Evolutionary conservation across 306 rosid species (phyloP), one percentile per base, ranked within the genome.

Genomic region (Cicer judaicum): DNA sequence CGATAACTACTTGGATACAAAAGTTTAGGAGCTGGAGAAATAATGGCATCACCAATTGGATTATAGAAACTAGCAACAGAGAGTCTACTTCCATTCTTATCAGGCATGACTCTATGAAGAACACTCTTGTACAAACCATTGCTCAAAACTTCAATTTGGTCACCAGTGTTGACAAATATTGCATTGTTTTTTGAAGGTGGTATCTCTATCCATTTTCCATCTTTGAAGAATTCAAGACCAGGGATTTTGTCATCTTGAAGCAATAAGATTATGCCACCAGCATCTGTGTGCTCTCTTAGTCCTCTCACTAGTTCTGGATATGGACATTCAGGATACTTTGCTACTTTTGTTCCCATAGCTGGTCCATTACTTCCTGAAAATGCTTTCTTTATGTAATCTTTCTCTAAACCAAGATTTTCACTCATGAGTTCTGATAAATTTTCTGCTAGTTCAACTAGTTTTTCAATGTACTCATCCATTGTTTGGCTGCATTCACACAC

Each of bases 171-270:
- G 24, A 93, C 89, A 82, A 93, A 93, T 21, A 93, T 89, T 48
- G 96, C 84, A 72, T 88, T 84, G 78, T 88, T 85, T 76, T 89
- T 86, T 21, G 98, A 91, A n/a, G 97, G 98, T 36, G 97, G 96
- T n/a, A 93, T 85, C 76, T 88, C 85, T n/a, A 89, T 74, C 98
- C 98, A 93, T 14, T 78, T 75, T 1, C 91, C 96, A 68, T 91
- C 92, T 68, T 87, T 87, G 76, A 72, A 82, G 86, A 93, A 93
- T 70, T 81, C 81, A 38, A 81, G 68, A 7, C 98, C 98, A 0
- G 97, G 97, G 2, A 93, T 89, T 76, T 84, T 73, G 73, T 93
- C 97, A 75, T 93, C 98, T 79, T 93, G 98, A 10, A 93, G 97
- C 61, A 93, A 54, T n/a, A 93, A 84, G 43, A 93, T 91, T 61